Evolutionary conservation across 306 rosid species (phyloP).

Genomic region (Parietaria judaica): DNA sequence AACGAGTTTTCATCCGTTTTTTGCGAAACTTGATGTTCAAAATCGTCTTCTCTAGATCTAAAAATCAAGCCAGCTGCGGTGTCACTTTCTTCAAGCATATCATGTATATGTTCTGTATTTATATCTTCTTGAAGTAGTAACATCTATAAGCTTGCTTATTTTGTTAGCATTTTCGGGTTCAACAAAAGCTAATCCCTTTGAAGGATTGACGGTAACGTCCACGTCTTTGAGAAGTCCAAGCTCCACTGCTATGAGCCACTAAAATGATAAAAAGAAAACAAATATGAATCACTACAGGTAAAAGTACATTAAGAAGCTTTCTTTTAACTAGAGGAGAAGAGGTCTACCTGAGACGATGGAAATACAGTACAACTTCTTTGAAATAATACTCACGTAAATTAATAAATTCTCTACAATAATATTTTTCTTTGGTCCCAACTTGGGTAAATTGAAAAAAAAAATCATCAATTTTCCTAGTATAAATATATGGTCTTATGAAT

Average conservation of each 20-base stretch:
- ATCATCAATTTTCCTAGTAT: too few species aligned
- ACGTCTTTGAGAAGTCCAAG: slow-evolving; percentile 88
- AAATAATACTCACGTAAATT: too few species aligned
- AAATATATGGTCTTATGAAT: too few species aligned
- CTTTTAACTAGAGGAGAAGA: not conserved
- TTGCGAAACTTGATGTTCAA: slow-evolving; percentile 31
- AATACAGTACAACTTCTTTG: too few species aligned
- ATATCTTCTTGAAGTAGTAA: slow-evolving; percentile 38
- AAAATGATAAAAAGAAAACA: slow-evolving; percentile 25
- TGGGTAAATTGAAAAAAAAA: too few species aligned
- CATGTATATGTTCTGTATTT: slow-evolving; percentile 21
- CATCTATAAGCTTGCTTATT: slow-evolving; percentile 33
- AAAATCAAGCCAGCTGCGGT: slow-evolving; percentile 27
- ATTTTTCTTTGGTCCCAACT: too few species aligned
- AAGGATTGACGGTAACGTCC: slow-evolving; percentile 63
- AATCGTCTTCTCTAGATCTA: slow-evolving; percentile 37
- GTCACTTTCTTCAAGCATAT: slow-evolving; percentile 36
- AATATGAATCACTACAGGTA: not conserved
- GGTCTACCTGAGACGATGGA: too few species aligned
- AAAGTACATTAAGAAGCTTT: not conserved
- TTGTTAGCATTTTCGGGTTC: slow-evolving; percentile 32
- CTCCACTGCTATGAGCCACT: slow-evolving; percentile 98
- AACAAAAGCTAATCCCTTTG: slow-evolving; percentile 41
- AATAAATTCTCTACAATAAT: too few species aligned
- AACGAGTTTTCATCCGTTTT: slow-evolving; percentile 31